These are phyloP conservation scores for Lobosporangium transversale DNA, from an alignment of 192 early-diverging fungal genomes.

Conservation along the genomic window DNA sequence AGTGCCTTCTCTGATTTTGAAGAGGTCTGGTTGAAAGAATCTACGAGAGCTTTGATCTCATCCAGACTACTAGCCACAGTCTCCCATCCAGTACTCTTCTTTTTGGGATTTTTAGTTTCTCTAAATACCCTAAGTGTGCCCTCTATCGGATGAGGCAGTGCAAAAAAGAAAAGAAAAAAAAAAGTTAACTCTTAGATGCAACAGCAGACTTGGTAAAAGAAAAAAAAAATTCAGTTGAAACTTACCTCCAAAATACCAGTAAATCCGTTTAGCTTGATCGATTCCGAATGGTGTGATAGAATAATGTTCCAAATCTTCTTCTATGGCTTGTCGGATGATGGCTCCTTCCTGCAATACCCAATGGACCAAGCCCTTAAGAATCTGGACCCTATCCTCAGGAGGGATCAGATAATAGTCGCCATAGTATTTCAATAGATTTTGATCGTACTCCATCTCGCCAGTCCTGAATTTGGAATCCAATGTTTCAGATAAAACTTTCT, in stretches of 20 bases:
- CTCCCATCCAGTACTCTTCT: constrained; percentile 38
- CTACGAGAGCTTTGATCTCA: constrained; percentile 15
- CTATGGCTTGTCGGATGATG: constrained; percentile 25
- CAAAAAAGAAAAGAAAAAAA: neutral
- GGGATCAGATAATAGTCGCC: constrained; percentile 28
- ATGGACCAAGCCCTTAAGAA: constrained; percentile 33
- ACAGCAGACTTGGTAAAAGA: neutral
- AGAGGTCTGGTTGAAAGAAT: constrained; percentile 15
- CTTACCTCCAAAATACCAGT: constrained; percentile 53
- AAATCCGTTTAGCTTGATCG: constrained; percentile 28
- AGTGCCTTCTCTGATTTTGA: constrained; percentile 31
- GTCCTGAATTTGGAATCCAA: constrained; percentile 33
- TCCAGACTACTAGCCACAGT: constrained; percentile 36
- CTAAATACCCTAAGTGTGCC: constrained; percentile 35
- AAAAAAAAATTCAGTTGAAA: neutral
- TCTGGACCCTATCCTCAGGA: constrained; percentile 23
- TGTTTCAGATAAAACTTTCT: constrained; percentile 37
- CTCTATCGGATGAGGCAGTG: constrained; percentile 7
- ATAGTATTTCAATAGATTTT: constrained; percentile 31
- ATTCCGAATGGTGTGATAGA: constrained; percentile 24
- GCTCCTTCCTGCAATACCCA: constrained; percentile 46
- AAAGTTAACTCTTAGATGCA: too few species aligned
- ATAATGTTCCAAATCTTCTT: constrained; percentile 21
- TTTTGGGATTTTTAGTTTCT: constrained; percentile 33
- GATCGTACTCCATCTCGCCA: constrained; percentile 30